Evolutionary conservation across 2,329 filamentous ascomycete species (phyloP).

Genomic region (Calonectria leucothoes): DNA sequence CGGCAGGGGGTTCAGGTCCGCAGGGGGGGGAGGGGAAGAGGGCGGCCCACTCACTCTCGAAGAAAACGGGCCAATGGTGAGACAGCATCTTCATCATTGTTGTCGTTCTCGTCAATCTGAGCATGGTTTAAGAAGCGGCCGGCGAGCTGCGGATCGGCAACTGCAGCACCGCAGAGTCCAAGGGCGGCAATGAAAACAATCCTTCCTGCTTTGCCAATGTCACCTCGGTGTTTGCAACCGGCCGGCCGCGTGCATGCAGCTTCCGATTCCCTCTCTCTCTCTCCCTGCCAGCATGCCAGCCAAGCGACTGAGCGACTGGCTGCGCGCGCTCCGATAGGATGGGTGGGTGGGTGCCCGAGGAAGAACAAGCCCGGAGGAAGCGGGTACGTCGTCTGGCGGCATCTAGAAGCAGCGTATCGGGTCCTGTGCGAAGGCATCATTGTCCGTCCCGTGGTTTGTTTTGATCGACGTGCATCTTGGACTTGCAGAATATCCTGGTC

Average conservation of each 20-base stretch:
- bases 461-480: conserved; percentile 5
- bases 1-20: conserved; percentile 7
- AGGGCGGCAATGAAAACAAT: neutral
- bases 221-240: neutral
- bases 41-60: conserved; percentile 5
- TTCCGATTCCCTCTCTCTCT: neutral
- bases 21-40: neutral
- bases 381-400: neutral
- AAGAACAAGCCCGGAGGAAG: neutral
- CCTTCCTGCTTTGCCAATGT: neutral
- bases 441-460: conserved; percentile 1
- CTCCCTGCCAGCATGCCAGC: neutral
- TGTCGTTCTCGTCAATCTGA: neutral
- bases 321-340: neutral
- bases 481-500: neutral
- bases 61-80: conserved; percentile 11
- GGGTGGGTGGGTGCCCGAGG: neutral
- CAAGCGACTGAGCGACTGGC: neutral
- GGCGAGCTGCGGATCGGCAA: neutral
- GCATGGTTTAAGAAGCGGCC: neutral
- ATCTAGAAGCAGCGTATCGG: neutral
- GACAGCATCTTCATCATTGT: neutral
- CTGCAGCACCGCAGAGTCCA: neutral
- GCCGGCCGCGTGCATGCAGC: neutral
- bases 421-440: neutral